Evolutionary conservation across 2,329 filamentous ascomycete genomes (phyloP).

Genomic region (Fusarium udum): DNA sequence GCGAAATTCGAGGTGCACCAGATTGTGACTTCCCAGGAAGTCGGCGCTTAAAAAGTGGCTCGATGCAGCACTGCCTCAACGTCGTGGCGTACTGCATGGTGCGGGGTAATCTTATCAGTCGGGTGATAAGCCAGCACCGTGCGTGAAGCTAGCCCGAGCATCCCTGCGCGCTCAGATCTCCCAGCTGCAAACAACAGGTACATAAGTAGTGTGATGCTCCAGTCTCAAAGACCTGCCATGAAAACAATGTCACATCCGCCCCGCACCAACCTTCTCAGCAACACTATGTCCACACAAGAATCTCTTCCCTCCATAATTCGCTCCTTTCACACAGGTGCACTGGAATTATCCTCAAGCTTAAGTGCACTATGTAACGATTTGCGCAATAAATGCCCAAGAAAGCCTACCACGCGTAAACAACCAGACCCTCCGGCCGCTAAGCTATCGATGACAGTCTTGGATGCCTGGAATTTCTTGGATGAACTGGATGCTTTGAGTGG

Average conservation of each 20-base stretch:
- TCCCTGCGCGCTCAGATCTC: neutral
- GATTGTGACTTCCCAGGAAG: neutral
- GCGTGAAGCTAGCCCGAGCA: neutral
- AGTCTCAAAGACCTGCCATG: neutral
- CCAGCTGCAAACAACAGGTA: neutral
- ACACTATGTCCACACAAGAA: neutral
- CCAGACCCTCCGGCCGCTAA: too few relatives aligned
- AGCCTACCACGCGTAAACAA: too few relatives aligned
- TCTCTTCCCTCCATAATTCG: too few relatives aligned
- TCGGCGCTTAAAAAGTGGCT: neutral
- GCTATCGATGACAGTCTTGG: too few relatives aligned
- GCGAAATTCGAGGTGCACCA: neutral
- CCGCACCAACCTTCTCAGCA: neutral
- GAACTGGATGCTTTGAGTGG: too few relatives aligned
- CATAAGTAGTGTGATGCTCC: neutral
- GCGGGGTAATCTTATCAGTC: neutral
- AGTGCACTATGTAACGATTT: too few relatives aligned
- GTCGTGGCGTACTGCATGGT: neutral
- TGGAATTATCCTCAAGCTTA: too few relatives aligned
- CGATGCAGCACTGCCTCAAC: neutral
- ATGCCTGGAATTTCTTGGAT: too few relatives aligned
- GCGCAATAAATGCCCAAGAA: too few relatives aligned
- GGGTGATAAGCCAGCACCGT: neutral
- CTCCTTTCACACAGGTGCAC: too few relatives aligned
- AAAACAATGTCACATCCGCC: neutral